A percentile compares a stretch with the other conserved stretches of the same genome.
phyloP scores from a whole-genome alignment of 805 yeast genomes.

The Tetrapisispora taiwanensis region DNA sequence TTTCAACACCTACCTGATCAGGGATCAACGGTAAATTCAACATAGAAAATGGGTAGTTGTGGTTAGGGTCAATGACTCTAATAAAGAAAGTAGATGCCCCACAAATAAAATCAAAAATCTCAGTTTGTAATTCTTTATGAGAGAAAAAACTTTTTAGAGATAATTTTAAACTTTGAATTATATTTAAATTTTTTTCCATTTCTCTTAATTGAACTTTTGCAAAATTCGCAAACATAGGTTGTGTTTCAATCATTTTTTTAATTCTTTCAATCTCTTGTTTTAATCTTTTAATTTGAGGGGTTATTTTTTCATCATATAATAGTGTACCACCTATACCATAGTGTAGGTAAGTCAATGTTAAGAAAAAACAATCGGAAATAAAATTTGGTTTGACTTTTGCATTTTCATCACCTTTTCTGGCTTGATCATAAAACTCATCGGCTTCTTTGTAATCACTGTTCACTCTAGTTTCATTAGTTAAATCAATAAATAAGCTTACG shows the following conservation, averaged over 20 bases:
- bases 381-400: conserved; percentile 43
- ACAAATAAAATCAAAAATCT: conserved; percentile 63
- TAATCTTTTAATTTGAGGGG: conserved; percentile 40
- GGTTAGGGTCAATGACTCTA: conserved; percentile 62
- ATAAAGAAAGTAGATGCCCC: conserved; percentile 68
- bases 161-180: conserved; percentile 38
- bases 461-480: conserved; percentile 73
- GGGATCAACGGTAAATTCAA: conserved; percentile 50
- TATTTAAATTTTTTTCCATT: conserved; percentile 35
- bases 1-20: conserved; percentile 50
- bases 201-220: conserved; percentile 38
- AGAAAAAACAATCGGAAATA: conserved; percentile 81
- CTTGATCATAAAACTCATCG: conserved; percentile 40
- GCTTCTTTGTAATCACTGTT: conserved; percentile 69
- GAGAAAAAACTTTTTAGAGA: conserved; percentile 55
- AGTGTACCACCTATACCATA: conserved; percentile 82
- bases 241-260: conserved; percentile 14
- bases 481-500: conserved; percentile 43
- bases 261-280: conserved; percentile 32
- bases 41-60: conserved; percentile 45
- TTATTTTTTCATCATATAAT: conserved; percentile 45
- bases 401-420: conserved; percentile 24
- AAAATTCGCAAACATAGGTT: conserved; percentile 15
- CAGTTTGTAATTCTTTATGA: conserved; percentile 48
- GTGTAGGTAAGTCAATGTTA: conserved; percentile 69